phyloP scores from a whole-genome alignment of 2,329 filamentous ascomycete genomes.

The Madurella mycetomatis region DNA sequence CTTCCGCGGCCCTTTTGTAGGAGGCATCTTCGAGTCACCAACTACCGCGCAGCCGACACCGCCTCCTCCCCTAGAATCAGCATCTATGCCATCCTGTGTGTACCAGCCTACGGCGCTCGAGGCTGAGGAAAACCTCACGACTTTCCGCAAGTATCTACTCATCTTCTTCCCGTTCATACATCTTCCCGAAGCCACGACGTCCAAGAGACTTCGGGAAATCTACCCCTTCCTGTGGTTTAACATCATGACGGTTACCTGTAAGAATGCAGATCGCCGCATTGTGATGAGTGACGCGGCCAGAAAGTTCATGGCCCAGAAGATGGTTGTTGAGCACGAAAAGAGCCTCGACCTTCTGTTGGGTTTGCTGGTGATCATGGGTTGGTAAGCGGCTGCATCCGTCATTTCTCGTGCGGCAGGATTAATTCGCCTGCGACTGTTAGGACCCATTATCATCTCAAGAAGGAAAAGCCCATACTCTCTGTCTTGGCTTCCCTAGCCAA shows the following conservation, averaged over 20 bases:
- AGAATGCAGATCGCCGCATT: slow-evolving; percentile 38
- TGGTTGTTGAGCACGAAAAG: slow-evolving; percentile 46
- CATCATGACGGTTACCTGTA: slow-evolving; percentile 45
- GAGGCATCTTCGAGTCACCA: not conserved
- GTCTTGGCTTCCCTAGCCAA: slow-evolving; percentile 40
- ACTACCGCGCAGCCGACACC: not conserved
- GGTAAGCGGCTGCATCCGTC: slow-evolving; percentile 32
- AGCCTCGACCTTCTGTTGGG: slow-evolving; percentile 50
- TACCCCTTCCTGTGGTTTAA: slow-evolving; percentile 49
- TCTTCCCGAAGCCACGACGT: slow-evolving; percentile 35
- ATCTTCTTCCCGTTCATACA: slow-evolving; percentile 43
- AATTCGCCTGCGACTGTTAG: slow-evolving; percentile 21
- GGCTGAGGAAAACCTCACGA: slow-evolving; percentile 29
- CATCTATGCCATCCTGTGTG: slow-evolving; percentile 11
- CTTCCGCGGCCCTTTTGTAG: not conserved
- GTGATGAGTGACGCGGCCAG: slow-evolving; percentile 39
- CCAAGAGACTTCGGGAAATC: slow-evolving; percentile 36
- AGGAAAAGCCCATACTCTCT: slow-evolving; percentile 42
- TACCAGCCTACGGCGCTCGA: slow-evolving; percentile 18
- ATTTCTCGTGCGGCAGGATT: not conserved
- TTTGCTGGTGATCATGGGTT: slow-evolving; percentile 42
- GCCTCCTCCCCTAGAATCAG: not conserved
- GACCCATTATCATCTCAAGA: slow-evolving; percentile 35
- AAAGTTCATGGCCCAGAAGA: slow-evolving; percentile 41
- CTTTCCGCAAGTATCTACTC: slow-evolving; percentile 41